phyloP scores from a whole-genome alignment of 345 rosid genomes.

The Eutrema heterophyllum region DNA sequence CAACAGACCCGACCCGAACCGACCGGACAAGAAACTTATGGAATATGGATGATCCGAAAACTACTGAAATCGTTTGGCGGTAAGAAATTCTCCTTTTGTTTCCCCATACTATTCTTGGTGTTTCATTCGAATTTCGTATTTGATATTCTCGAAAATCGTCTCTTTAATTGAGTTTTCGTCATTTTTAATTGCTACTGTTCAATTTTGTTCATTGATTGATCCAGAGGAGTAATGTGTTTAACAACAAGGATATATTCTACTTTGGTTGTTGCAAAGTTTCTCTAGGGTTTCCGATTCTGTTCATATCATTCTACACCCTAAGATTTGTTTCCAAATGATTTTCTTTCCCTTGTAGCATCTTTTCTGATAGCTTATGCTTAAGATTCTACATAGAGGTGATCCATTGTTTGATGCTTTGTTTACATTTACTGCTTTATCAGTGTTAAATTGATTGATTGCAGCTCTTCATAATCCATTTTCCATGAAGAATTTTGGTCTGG shows the following conservation, averaged over 20 bases:
- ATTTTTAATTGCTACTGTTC: not conserved
- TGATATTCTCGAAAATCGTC: not conserved
- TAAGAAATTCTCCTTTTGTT: no score
- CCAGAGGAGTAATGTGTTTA: not conserved
- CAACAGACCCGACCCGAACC: not conserved
- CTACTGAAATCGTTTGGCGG: conserved; percentile 11
- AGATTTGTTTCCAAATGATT: not conserved
- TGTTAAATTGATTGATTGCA: not conserved
- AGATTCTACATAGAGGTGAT: not conserved
- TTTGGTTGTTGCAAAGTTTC: not conserved
- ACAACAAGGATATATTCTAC: not conserved
- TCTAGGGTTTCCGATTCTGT: conserved; percentile 5
- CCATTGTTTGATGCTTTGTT: not conserved
- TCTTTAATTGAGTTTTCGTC: not conserved
- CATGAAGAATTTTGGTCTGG: no score
- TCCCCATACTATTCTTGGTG: no score
- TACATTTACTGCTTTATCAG: not conserved
- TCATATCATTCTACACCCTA: not conserved
- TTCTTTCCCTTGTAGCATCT: not conserved
- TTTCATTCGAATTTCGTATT: not conserved
- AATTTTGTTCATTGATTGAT: not conserved
- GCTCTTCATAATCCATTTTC: not conserved
- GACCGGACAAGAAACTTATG: not conserved
- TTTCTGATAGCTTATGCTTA: not conserved
- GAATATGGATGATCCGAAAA: not conserved